phyloP scores from a whole-genome alignment of 164 flowering plant species.

The Sextonia rubra region DNA sequence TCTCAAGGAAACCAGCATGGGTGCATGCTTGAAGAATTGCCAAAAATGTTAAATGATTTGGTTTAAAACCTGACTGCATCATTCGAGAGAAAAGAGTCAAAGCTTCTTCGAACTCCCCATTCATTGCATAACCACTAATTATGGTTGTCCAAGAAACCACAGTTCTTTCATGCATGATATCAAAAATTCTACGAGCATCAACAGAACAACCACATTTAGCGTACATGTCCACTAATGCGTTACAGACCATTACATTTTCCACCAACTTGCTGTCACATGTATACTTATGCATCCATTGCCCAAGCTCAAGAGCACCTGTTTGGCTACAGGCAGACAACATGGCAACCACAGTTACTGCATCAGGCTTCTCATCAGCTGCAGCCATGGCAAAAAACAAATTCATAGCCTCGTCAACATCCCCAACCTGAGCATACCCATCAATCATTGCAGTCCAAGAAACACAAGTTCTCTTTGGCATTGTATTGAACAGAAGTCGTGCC shows the following conservation, averaged over 20 bases:
- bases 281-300: conserved; percentile 46
- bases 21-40: conserved; percentile 63
- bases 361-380: conserved; percentile 50
- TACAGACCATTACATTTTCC: too few species aligned
- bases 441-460: conserved; percentile 68
- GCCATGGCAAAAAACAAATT: conserved; percentile 44
- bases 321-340: conserved; percentile 52
- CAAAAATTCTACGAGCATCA: conserved; percentile 42
- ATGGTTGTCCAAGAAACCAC: conserved; percentile 64
- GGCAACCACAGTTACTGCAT: conserved; percentile 47
- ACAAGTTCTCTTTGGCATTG: conserved; percentile 34
- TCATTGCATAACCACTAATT: conserved; percentile 54
- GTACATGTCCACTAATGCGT: conserved; percentile 67
- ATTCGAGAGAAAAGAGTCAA: conserved; percentile 37
- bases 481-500: conserved; percentile 40
- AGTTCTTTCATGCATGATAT: conserved; percentile 32
- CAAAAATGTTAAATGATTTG: conserved; percentile 58
- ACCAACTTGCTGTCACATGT: too few species aligned
- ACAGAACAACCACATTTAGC: conserved; percentile 53
- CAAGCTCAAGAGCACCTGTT: conserved; percentile 50
- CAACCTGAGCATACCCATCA: conserved; percentile 50
- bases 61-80: conserved; percentile 39
- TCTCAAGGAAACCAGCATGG: conserved; percentile 53
- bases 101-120: conserved; percentile 47
- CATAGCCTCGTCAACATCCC: conserved; percentile 42